phyloP scores from a whole-genome alignment of 805 yeast species.

The Cephaloascus fragrans region DNA sequence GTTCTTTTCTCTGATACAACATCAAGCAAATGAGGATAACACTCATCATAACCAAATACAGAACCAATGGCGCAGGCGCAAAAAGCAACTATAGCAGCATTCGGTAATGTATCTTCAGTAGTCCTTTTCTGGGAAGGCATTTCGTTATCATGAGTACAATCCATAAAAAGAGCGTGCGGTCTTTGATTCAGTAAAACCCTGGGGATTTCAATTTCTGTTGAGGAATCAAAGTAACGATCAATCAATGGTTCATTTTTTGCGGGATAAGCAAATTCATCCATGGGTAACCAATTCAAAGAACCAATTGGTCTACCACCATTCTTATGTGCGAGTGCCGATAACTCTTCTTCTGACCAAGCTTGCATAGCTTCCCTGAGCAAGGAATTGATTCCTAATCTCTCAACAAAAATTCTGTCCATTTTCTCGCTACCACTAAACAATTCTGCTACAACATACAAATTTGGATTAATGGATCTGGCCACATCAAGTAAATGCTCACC shows the following conservation, averaged over 20 bases:
- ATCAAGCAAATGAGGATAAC: conserved; percentile 73
- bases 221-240: conserved; percentile 18
- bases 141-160: conserved; percentile 95
- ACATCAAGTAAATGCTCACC: conserved; percentile 83
- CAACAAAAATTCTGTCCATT: conserved; percentile 84
- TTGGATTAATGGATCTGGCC: conserved; percentile 78
- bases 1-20: conserved; percentile 67
- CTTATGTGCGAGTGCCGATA: conserved; percentile 76
- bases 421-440: conserved; percentile 88
- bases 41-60: conserved; percentile 88
- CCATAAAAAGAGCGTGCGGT: conserved; percentile 96
- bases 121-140: conserved; percentile 84
- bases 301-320: conserved; percentile 97
- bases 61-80: conserved; percentile 93
- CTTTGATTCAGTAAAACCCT: conserved; percentile 52
- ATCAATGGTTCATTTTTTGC: conserved; percentile 30
- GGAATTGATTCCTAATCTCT: conserved; percentile 80
- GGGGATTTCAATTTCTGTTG: conserved; percentile 63
- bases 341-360: conserved; percentile 81
- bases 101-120: conserved; percentile 88
- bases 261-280: conserved; percentile 66
- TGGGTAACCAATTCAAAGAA: conserved; percentile 70
- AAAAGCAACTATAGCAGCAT: conserved; percentile 88
- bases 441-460: conserved; percentile 89
- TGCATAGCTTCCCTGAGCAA: conserved; percentile 96